Evolutionary conservation across 371 early-diverging fungal genomes (phyloP).

Genomic region (Mortierella sp.): DNA sequence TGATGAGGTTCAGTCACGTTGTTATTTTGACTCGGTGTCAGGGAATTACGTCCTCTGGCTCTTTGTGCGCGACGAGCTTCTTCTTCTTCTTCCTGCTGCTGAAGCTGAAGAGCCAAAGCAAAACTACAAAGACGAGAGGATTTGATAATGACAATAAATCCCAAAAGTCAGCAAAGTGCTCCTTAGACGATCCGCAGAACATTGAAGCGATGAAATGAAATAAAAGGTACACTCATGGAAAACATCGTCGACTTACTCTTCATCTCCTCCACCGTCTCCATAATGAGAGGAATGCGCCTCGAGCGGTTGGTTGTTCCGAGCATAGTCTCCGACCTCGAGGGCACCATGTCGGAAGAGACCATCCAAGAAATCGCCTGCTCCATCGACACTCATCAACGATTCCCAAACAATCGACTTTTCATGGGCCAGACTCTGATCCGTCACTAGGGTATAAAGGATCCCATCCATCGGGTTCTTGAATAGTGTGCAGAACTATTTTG

Average conservation of each 20-base stretch:
- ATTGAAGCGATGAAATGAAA: slow-evolving; percentile 3
- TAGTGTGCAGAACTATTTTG: slow-evolving; percentile 79
- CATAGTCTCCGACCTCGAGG: slow-evolving; percentile 53
- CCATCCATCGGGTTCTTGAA: slow-evolving; percentile 70
- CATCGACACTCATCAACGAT: slow-evolving; percentile 73
- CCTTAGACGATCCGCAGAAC: no score
- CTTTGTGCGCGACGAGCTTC: slow-evolving; percentile 27
- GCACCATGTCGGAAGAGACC: slow-evolving; percentile 62
- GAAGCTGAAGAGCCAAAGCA: slow-evolving; percentile 67
- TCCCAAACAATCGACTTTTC: slow-evolving; percentile 82
- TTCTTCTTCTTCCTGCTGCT: slow-evolving; percentile 64
- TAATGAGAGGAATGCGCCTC: slow-evolving; percentile 19
- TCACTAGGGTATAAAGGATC: slow-evolving; percentile 82
- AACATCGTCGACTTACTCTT: slow-evolving; percentile 39
- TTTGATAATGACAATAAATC: background rate
- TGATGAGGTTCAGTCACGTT: no score
- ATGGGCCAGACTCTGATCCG: slow-evolving; percentile 83
- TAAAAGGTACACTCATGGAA: slow-evolving; percentile 10
- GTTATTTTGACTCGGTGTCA: no score
- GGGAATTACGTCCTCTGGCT: slow-evolving; percentile 8
- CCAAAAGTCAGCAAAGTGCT: no score
- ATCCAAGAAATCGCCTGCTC: slow-evolving; percentile 71
- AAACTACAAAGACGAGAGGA: slow-evolving; percentile 53
- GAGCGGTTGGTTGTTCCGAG: slow-evolving; percentile 36
- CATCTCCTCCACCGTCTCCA: slow-evolving; percentile 31